phyloP scores from a whole-genome alignment of 805 yeast species.

The Kazachstania martiniae region DNA sequence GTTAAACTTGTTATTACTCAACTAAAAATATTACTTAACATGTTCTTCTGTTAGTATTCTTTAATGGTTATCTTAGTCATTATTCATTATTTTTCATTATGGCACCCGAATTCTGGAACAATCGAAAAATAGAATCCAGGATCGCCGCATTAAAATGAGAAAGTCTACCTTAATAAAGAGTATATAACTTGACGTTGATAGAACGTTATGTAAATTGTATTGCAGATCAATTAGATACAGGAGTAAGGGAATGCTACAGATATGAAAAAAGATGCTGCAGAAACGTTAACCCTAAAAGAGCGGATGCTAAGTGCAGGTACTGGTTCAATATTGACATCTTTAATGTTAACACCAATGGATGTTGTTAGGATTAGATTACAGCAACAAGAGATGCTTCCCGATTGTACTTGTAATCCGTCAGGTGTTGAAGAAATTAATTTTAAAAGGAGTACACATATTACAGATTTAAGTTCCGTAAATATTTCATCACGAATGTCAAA shows the following conservation, averaged over 20 bases:
- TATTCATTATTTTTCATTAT: no score
- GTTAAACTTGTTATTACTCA: no score
- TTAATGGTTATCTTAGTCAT: no score
- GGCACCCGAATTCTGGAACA: no score
- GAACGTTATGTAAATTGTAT: no score
- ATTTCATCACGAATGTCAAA: constrained; percentile 1
- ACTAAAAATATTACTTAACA: no score
- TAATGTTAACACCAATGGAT: constrained; percentile 70
- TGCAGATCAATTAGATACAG: no score
- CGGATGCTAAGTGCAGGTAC: constrained; percentile 71
- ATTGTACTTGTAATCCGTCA: constrained; percentile 27
- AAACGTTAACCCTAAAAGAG: constrained; percentile 31
- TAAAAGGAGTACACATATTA: not conserved
- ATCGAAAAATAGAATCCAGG: no score
- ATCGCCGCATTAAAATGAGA: no score
- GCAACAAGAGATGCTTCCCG: constrained; percentile 56
- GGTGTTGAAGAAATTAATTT: constrained; percentile 16
- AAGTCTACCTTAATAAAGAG: no score
- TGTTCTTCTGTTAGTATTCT: no score
- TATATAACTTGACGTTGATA: no score
- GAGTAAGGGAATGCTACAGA: constrained; percentile 3
- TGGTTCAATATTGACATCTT: constrained; percentile 63
- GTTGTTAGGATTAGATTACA: constrained; percentile 69
- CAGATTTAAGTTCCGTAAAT: constrained; percentile 1
- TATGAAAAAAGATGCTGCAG: constrained; percentile 4